Conservation (phyloP, 805 yeast genomes). For the Ogataea parapolymorpha region DNA sequence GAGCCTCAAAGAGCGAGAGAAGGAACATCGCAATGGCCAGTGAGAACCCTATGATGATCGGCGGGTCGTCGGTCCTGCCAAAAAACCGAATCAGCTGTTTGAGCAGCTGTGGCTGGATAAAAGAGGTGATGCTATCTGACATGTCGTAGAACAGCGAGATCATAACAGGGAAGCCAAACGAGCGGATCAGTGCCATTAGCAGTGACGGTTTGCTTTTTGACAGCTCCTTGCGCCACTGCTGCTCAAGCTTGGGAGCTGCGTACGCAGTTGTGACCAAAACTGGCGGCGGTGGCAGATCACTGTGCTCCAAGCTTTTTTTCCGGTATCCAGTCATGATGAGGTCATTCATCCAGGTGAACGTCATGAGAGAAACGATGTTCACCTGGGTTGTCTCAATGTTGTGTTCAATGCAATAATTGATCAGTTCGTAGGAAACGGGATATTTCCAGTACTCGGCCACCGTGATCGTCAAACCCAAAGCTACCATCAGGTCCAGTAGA, state of each 20-base stretch:
- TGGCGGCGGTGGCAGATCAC: conserved; percentile 43
- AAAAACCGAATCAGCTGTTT: conserved; percentile 47
- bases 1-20: conserved; percentile 57
- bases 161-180: conserved; percentile 38
- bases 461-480: conserved; percentile 33
- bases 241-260: conserved; percentile 30
- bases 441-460: conserved; percentile 36
- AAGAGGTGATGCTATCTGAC: conserved; percentile 37
- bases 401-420: conserved; percentile 32
- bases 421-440: conserved; percentile 39
- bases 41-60: conserved; percentile 56
- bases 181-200: conserved; percentile 33
- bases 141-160: conserved; percentile 37
- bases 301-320: conserved; percentile 33
- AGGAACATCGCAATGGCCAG: conserved; percentile 63
- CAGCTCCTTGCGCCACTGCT: conserved; percentile 35
- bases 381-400: conserved; percentile 33
- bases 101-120: conserved; percentile 57
- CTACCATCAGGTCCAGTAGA: conserved; percentile 24
- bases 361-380: conserved; percentile 69
- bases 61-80: conserved; percentile 33
- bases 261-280: conserved; percentile 33
- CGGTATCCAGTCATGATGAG: conserved; percentile 69
- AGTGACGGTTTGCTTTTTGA: conserved; percentile 29
- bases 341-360: conserved; percentile 89